phyloP scores from a whole-genome alignment of 2,329 filamentous ascomycete genomes.

The Ceratocystis papillata region DNA sequence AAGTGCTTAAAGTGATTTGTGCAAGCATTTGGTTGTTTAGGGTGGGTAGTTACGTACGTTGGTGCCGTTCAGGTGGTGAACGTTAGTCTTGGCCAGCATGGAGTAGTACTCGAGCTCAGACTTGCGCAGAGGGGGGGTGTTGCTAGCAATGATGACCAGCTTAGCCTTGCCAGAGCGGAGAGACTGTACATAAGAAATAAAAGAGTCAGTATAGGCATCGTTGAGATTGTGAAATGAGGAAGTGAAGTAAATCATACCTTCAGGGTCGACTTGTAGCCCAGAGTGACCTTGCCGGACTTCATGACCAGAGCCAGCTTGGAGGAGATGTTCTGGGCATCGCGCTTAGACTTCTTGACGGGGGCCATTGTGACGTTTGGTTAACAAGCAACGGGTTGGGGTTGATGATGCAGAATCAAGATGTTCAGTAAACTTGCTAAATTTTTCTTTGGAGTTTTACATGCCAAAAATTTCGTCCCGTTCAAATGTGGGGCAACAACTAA shows the following conservation, averaged over 20 bases:
- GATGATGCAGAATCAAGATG: slow-evolving; percentile 29
- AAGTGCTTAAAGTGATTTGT: slow-evolving; percentile 4
- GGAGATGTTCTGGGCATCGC: slow-evolving; percentile 67
- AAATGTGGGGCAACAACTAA: slow-evolving; percentile 19
- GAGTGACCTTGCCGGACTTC: slow-evolving; percentile 66
- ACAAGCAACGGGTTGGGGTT: slow-evolving; percentile 26
- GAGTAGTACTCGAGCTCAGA: slow-evolving; percentile 92
- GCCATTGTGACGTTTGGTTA: slow-evolving; percentile 49
- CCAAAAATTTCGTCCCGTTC: slow-evolving; percentile 15
- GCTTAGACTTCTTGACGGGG: slow-evolving; percentile 69
- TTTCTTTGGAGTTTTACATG: slow-evolving; percentile 1
- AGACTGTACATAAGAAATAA: slow-evolving; percentile 40
- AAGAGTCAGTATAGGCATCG: slow-evolving; percentile 41
- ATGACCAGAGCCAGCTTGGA: slow-evolving; percentile 52
- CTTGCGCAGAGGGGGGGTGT: slow-evolving; percentile 97
- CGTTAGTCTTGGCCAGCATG: slow-evolving; percentile 85
- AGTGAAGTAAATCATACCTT: slow-evolving; percentile 24
- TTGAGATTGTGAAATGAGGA: slow-evolving; percentile 25
- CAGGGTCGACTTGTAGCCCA: slow-evolving; percentile 66
- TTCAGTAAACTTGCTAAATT: background rate
- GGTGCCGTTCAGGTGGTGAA: slow-evolving; percentile 97
- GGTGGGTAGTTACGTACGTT: slow-evolving; percentile 66
- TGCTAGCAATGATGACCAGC: slow-evolving; percentile 86
- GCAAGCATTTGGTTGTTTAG: background rate
- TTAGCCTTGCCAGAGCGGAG: slow-evolving; percentile 96